Evolutionary conservation across 345 rosid genomes (phyloP).

Genomic region (Eucalyptus sp.): DNA sequence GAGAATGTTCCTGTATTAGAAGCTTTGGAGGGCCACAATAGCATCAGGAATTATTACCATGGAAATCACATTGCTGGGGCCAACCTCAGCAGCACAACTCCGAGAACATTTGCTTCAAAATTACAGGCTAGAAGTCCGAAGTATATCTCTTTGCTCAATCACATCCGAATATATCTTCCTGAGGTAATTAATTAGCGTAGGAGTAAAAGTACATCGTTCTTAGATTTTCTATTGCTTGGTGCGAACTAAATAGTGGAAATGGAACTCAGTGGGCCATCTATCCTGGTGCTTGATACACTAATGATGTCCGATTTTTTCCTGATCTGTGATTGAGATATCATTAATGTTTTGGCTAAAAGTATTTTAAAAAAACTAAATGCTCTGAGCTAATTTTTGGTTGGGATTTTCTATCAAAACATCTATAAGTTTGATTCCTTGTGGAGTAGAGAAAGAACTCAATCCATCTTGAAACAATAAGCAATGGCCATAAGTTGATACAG

Average conservation of each 20-base stretch:
- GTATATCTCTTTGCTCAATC: slow-evolving; percentile 98
- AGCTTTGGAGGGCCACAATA: slow-evolving; percentile 86
- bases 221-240: neutral
- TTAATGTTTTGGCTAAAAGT: neutral
- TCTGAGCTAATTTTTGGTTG: neutral
- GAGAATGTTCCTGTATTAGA: slow-evolving; percentile 99
- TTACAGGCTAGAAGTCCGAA: slow-evolving; percentile 98
- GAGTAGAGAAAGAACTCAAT: neutral
- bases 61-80: slow-evolving; percentile 91
- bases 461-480: neutral
- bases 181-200: slow-evolving; percentile 42
- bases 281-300: neutral
- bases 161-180: slow-evolving; percentile 91
- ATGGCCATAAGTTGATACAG: neutral
- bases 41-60: slow-evolving; percentile 84
- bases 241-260: neutral
- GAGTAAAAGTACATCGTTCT: neutral
- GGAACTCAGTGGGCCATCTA: neutral
- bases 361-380: neutral
- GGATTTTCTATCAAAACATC: neutral
- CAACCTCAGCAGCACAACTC: slow-evolving; percentile 74
- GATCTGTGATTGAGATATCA: neutral
- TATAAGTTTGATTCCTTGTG: neutral
- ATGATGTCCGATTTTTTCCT: neutral
- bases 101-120: slow-evolving; percentile 87